Evolutionary conservation across 2,329 filamentous ascomycete genomes (phyloP).

Genomic region (Phyllosticta capitalensis): DNA sequence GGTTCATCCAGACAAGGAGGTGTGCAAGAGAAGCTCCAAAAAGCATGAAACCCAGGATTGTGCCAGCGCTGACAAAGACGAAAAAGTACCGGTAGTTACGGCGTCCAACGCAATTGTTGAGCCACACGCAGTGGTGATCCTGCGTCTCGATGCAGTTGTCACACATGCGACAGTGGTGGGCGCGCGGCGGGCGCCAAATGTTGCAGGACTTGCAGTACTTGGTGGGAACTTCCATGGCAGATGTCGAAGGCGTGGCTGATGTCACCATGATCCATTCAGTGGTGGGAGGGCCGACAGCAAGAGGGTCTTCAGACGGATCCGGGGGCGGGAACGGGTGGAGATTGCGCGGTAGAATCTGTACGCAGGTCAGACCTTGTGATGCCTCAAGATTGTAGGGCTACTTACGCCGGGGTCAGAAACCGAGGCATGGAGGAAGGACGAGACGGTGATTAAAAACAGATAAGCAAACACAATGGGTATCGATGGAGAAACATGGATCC

Average conservation of each 20-base stretch:
- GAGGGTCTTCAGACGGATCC: slow-evolving; percentile 67
- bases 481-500: slow-evolving; percentile 77
- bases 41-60: slow-evolving; percentile 66
- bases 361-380: neutral
- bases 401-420: slow-evolving; percentile 85
- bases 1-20: slow-evolving; percentile 60
- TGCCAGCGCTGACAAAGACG: slow-evolving; percentile 73
- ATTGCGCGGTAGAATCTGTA: slow-evolving; percentile 81
- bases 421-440: slow-evolving; percentile 89
- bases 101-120: slow-evolving; percentile 95
- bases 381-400: slow-evolving; percentile 17
- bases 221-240: slow-evolving; percentile 94
- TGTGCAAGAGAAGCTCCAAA: slow-evolving; percentile 72
- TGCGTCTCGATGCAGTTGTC: slow-evolving; percentile 97
- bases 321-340: slow-evolving; percentile 76
- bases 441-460: slow-evolving; percentile 80
- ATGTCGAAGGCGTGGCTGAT: slow-evolving; percentile 60
- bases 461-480: slow-evolving; percentile 87
- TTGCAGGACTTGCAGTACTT: slow-evolving; percentile 98
- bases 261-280: slow-evolving; percentile 93
- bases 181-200: slow-evolving; percentile 91
- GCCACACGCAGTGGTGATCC: slow-evolving; percentile 97
- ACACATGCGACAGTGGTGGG: slow-evolving; percentile 92
- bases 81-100: slow-evolving; percentile 99
- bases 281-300: slow-evolving; percentile 71